A percentile compares a stretch with the other conserved stretches of the same genome.
Evolutionary conservation across 805 yeast genomes (phyloP).

Genomic region (Sungouiozyma intestinalis): DNA sequence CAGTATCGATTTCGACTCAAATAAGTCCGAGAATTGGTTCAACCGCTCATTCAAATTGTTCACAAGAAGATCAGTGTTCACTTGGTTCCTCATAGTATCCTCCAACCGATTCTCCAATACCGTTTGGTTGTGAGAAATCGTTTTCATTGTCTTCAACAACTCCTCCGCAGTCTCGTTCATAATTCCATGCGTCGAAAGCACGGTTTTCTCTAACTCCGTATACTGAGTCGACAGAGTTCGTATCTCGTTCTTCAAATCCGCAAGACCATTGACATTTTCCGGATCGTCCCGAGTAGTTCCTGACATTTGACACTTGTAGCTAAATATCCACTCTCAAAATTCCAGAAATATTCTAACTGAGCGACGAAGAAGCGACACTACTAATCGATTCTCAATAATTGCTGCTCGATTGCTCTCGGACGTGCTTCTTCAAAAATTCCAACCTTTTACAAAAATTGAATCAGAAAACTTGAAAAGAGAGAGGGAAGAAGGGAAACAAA

Average conservation of each 20-base stretch:
- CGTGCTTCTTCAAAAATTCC: too few relatives aligned
- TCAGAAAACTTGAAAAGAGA: too few relatives aligned
- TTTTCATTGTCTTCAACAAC: constrained; percentile 20
- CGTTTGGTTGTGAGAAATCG: constrained; percentile 26
- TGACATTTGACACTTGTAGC: not conserved
- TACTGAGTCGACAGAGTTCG: constrained; percentile 7
- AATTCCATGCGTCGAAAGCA: constrained; percentile 12
- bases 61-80: constrained; percentile 27
- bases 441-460: too few relatives aligned
- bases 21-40: constrained; percentile 5
- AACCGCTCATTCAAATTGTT: constrained; percentile 20
- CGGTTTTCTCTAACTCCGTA: constrained; percentile 11
- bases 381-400: too few relatives aligned
- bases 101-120: constrained; percentile 28
- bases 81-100: constrained; percentile 27
- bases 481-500: too few relatives aligned
- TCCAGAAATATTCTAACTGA: not conserved
- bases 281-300: too few relatives aligned
- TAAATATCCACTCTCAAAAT: not conserved
- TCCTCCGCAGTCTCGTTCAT: constrained; percentile 15
- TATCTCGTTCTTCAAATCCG: constrained; percentile 6
- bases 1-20: constrained; percentile 3
- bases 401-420: too few relatives aligned
- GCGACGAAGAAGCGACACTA: too few relatives aligned
- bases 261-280: too few relatives aligned